Percentiles rank a stretch among this genome's conserved stretches.
Conservation (phyloP, 2,329 filamentous ascomycete species). For the Daldinia eschscholtzii region DNA sequence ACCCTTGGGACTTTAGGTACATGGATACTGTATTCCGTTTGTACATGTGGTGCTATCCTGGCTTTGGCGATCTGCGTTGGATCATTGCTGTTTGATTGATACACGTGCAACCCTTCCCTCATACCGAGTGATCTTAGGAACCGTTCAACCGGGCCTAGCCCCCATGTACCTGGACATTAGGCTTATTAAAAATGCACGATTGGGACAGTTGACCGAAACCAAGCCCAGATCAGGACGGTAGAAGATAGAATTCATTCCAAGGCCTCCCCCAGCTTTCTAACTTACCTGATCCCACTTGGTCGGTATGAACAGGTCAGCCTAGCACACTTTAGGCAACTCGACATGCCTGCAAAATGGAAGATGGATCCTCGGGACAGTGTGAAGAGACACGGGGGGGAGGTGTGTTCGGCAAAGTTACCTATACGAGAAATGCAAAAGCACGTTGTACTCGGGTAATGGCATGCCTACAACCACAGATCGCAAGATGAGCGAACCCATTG, state of each 20-base stretch:
- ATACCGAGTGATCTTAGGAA: conserved; percentile 24
- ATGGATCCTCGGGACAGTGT: conserved; percentile 21
- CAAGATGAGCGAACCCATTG: conserved; percentile 8
- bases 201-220: conserved; percentile 27
- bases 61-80: conserved; percentile 15
- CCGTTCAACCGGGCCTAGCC: conserved; percentile 10
- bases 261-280: conserved; percentile 9
- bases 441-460: conserved; percentile 18
- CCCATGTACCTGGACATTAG: conserved; percentile 24
- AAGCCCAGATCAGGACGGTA: conserved; percentile 27
- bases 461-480: conserved; percentile 5
- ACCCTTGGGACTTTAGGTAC: conserved; percentile 28
- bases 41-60: conserved; percentile 1
- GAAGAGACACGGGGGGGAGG: conserved; percentile 5
- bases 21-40: conserved; percentile 1
- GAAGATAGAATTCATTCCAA: conserved; percentile 11
- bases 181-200: conserved; percentile 17
- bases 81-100: conserved; percentile 25
- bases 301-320: conserved; percentile 20
- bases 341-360: conserved; percentile 20
- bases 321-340: conserved; percentile 34
- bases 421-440: conserved; percentile 17
- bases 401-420: conserved; percentile 19
- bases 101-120: conserved; percentile 26
- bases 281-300: conserved; percentile 29